Evolutionary conservation across 2,329 filamentous ascomycete genomes (phyloP).

Genomic region (Fusarium hostae): DNA sequence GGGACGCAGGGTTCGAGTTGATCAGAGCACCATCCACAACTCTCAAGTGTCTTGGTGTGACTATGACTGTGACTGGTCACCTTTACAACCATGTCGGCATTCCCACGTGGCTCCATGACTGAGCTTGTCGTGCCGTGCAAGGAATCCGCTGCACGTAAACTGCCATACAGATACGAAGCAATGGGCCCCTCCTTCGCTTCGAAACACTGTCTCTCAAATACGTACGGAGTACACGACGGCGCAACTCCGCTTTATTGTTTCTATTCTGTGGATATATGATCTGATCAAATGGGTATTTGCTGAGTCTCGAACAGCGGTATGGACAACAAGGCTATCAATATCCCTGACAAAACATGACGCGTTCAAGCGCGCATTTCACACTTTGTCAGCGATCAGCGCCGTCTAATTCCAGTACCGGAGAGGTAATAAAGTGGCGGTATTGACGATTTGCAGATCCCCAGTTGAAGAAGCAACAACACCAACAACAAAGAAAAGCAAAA

Average conservation of each 20-base stretch:
- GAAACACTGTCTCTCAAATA: slow-evolving; percentile 3
- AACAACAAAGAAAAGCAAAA: neutral
- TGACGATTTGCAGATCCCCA: slow-evolving; percentile 14
- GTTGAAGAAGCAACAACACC: neutral
- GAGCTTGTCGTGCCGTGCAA: slow-evolving; percentile 25
- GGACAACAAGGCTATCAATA: neutral
- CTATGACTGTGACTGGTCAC: slow-evolving; percentile 38
- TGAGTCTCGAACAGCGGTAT: neutral
- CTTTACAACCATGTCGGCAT: slow-evolving; percentile 34
- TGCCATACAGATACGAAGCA: slow-evolving; percentile 20
- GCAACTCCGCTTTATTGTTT: slow-evolving; percentile 1
- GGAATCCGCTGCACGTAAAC: slow-evolving; percentile 35
- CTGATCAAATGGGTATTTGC: slow-evolving; percentile 3
- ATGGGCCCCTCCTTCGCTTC: slow-evolving; percentile 6
- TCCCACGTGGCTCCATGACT: slow-evolving; percentile 44
- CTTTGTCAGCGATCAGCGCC: slow-evolving; percentile 4
- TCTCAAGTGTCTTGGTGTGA: neutral
- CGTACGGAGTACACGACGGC: neutral
- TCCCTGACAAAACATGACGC: neutral
- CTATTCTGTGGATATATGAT: slow-evolving; percentile 13
- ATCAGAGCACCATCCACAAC: neutral
- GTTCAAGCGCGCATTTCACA: neutral
- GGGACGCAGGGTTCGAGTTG: neutral
- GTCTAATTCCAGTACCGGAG: neutral
- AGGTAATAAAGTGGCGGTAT: slow-evolving; percentile 6